Evolutionary conservation across 768 basidiomycete species (phyloP), one percentile per base, ranked within the genome.

Genomic region (Jaapia argillacea): DNA sequence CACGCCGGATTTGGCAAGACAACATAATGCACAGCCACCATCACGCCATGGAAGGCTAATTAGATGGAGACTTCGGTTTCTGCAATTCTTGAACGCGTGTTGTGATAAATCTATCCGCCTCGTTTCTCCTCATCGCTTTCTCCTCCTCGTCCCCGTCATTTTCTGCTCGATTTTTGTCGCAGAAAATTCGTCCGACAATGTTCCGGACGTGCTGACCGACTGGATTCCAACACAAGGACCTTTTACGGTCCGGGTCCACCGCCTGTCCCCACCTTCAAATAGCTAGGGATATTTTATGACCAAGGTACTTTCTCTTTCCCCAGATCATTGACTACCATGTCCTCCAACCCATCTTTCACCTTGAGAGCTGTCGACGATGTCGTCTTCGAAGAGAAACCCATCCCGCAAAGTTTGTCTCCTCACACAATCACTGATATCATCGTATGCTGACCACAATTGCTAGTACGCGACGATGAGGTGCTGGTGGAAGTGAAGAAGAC

Each of bases 401-500:
- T 91, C 48, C 88, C 86, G 23, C 70, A 81, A 53, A 66, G 83
- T 85, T 42, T 46, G 74, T 51, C 28, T 33, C 10, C 28, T 16
- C 16, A 10, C 28, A 33, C 16, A 33, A 33, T 33, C 10, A 33
- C 28, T 33, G 28, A 10, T 10, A 33, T 33, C 28, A 33, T 33
- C 42, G 38, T 39, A 43, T 43, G 35, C 40, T 18, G 27, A 14
- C 36, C 43, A 45, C 40, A 55, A 43, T 38, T 16, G 36, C 26
- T 54, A 85, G 84, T 85, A 48, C 68, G 72, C 16, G 73, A 72
- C 43, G 68, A 82, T 55, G 85, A 96, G 49, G 89, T 91, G 33
- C 77, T 97, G 18, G 78, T 98, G 25, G 71, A 85, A 53, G 84
- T 97, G 33, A 91, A 89, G 67, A 92, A 92, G 67, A 94, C 92